Evolutionary conservation across 2,329 filamentous ascomycete genomes (phyloP).

Genomic region (Botryotinia globosa): DNA sequence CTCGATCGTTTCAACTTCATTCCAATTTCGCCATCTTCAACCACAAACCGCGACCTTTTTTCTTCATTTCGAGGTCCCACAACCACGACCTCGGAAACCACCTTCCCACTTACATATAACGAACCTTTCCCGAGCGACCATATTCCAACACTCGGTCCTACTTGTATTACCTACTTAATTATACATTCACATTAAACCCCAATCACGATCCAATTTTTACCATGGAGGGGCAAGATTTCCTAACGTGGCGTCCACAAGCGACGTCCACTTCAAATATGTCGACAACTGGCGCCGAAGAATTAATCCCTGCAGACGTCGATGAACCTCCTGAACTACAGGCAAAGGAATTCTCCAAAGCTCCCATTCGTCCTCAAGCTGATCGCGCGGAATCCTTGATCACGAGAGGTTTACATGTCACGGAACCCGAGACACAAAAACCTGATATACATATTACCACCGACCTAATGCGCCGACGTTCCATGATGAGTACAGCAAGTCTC

Average conservation of each 20-base stretch:
- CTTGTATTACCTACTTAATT: slow-evolving; percentile 18
- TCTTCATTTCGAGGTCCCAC: neutral
- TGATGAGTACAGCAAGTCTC: slow-evolving; percentile 75
- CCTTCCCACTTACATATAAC: neutral
- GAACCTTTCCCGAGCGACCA: neutral
- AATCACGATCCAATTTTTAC: slow-evolving; percentile 25
- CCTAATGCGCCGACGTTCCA: slow-evolving; percentile 46
- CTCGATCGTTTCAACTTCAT: slow-evolving; percentile 14
- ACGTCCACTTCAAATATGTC: slow-evolving; percentile 31
- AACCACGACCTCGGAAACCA: neutral
- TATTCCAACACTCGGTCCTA: slow-evolving; percentile 15
- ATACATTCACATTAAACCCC: slow-evolving; percentile 23
- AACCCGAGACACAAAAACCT: slow-evolving; percentile 48
- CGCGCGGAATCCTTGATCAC: slow-evolving; percentile 82
- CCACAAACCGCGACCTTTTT: slow-evolving; percentile 1
- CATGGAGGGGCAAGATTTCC: slow-evolving; percentile 40
- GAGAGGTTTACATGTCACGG: slow-evolving; percentile 70
- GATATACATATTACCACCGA: slow-evolving; percentile 44
- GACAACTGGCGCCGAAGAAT: slow-evolving; percentile 56
- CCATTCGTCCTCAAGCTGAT: slow-evolving; percentile 48
- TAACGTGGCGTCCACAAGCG: slow-evolving; percentile 45
- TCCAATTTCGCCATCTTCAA: slow-evolving; percentile 1
- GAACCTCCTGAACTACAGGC: slow-evolving; percentile 71
- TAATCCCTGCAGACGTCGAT: slow-evolving; percentile 68
- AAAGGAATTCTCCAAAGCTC: slow-evolving; percentile 37